These are phyloP conservation scores for Tricholoma hemisulphureum DNA, from an alignment of 768 basidiomycete species.

Conservation along the genomic window DNA sequence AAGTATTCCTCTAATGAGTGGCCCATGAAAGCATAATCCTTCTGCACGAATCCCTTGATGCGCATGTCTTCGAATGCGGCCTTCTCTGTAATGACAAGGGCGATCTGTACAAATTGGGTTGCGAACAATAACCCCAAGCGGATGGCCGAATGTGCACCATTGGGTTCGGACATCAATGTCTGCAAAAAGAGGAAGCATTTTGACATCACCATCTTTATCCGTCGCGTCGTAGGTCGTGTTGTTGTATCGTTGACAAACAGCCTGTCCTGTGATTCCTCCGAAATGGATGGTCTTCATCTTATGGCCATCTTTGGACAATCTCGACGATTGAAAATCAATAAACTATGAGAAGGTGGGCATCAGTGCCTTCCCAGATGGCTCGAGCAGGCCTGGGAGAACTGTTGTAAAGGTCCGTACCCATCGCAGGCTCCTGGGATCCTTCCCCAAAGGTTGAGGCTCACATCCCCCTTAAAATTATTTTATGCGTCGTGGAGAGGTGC, in stretches of 20 bases:
- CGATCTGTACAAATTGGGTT: conserved; percentile 98
- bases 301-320: conserved; percentile 98
- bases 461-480: no score
- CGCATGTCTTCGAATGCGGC: conserved; percentile 99
- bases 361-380: conserved; percentile 96
- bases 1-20: conserved; percentile 99
- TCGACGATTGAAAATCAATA: conserved; percentile 99
- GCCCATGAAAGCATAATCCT: conserved; percentile 90
- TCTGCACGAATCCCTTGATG: conserved; percentile 91
- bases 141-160: conserved; percentile 98
- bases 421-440: conserved; percentile 95
- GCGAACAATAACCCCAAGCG: conserved; percentile 92
- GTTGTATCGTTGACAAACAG: conserved; percentile 98
- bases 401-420: conserved; percentile 99
- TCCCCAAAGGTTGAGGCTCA: no score
- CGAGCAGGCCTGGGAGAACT: conserved; percentile 90
- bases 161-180: conserved; percentile 95
- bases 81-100: conserved; percentile 96
- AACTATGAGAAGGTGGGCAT: conserved; percentile 87
- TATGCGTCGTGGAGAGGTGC: no score
- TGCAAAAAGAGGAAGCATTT: conserved; percentile 92
- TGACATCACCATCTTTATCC: conserved; percentile 94
- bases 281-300: conserved; percentile 99
- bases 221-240: conserved; percentile 97
- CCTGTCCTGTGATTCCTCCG: conserved; percentile 98